These are phyloP conservation scores for button mushroom (Agaricus bisporus) DNA, from an alignment of 768 basidiomycete genomes.

Conservation along the genomic window DNA sequence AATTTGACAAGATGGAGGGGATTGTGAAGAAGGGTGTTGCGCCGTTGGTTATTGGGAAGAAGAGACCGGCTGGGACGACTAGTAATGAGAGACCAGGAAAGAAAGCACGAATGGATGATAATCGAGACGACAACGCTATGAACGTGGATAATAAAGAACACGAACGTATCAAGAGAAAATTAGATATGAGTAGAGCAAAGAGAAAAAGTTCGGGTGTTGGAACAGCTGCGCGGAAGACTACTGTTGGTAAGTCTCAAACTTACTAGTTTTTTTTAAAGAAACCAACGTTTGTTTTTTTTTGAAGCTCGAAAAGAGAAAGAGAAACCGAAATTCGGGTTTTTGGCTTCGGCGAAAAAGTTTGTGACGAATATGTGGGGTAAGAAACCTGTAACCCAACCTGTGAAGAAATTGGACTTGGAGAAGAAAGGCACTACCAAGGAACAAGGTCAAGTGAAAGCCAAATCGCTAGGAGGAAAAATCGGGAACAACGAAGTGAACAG, in stretches of 20 bases:
- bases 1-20: slow-evolving; percentile 75
- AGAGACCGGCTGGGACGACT: slow-evolving; percentile 34
- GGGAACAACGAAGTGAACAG: too few species aligned
- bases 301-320: slow-evolving; percentile 36
- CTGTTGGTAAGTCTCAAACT: slow-evolving; percentile 30
- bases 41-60: slow-evolving; percentile 27
- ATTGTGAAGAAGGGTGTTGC: slow-evolving; percentile 37
- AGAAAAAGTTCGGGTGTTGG: slow-evolving; percentile 62
- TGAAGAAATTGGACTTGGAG: not conserved
- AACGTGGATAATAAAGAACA: slow-evolving; percentile 28
- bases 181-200: slow-evolving; percentile 62
- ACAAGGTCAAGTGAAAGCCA: too few species aligned
- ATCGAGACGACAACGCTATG: slow-evolving; percentile 25
- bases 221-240: slow-evolving; percentile 21
- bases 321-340: slow-evolving; percentile 62
- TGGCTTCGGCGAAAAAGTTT: slow-evolving; percentile 64
- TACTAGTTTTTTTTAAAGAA: slow-evolving; percentile 1
- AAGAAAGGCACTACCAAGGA: too few species aligned
- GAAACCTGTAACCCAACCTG: slow-evolving; percentile 25
- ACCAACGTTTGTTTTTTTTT: too few species aligned
- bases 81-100: slow-evolving; percentile 31
- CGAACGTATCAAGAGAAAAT: slow-evolving; percentile 55
- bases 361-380: slow-evolving; percentile 73
- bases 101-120: slow-evolving; percentile 30
- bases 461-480: too few species aligned